phyloP scores from a whole-genome alignment of 139 green algal species.

The Chlamydomonas incerta region DNA sequence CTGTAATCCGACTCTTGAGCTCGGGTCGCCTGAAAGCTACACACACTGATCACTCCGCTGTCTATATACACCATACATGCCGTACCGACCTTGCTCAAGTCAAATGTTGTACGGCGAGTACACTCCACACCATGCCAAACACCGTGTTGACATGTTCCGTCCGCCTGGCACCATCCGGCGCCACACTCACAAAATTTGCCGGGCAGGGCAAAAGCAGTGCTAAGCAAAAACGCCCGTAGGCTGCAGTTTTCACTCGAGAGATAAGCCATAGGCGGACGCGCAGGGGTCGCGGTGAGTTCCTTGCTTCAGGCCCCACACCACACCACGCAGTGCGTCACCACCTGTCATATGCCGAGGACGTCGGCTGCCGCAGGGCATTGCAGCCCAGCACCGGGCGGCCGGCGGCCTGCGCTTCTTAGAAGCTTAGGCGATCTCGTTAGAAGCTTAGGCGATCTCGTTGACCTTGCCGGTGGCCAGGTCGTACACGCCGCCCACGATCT shows the following conservation, averaged over 20 bases:
- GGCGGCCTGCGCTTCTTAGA: background rate
- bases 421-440: background rate
- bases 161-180: background rate
- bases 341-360: background rate
- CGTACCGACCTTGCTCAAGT: background rate
- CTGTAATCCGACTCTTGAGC: background rate
- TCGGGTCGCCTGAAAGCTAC: background rate
- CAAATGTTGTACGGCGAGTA: background rate
- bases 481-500: constrained; percentile 6
- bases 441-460: background rate
- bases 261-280: background rate
- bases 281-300: background rate
- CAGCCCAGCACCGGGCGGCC: background rate
- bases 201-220: background rate
- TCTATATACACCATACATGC: background rate
- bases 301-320: background rate
- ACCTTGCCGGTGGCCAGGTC: constrained; percentile 4
- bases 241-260: background rate
- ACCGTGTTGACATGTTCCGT: background rate
- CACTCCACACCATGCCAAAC: background rate
- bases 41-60: background rate
- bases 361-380: background rate
- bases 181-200: background rate
- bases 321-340: background rate
- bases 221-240: background rate